phyloP scores from a whole-genome alignment of 2,329 filamentous ascomycete species.

The Aureobasidium musti region DNA sequence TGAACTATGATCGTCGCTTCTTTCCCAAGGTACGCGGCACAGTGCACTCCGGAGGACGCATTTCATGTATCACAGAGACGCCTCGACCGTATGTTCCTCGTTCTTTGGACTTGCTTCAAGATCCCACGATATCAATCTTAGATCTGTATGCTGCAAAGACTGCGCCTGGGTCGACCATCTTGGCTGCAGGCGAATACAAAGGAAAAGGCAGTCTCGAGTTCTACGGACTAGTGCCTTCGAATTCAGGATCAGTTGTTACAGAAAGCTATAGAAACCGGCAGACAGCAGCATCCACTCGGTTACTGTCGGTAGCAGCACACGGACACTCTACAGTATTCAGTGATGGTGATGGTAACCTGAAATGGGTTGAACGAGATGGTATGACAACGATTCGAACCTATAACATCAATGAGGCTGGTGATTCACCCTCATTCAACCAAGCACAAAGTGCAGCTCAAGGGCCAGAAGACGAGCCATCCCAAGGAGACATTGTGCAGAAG shows the following conservation, averaged over 20 bases:
- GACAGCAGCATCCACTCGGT: conserved; percentile 75
- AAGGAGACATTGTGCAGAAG: conserved; percentile 76
- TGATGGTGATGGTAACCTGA: conserved; percentile 79
- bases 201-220: conserved; percentile 86
- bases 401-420: conserved; percentile 55
- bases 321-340: conserved; percentile 80
- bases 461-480: conserved; percentile 36
- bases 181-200: conserved; percentile 88
- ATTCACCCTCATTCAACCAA: conserved; percentile 28
- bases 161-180: conserved; percentile 63
- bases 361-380: conserved; percentile 89
- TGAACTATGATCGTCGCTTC: conserved; percentile 84
- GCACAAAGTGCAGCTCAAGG: conserved; percentile 30
- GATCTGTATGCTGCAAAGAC: conserved; percentile 58
- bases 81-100: conserved; percentile 67
- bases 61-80: conserved; percentile 71
- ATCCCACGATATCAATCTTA: conserved; percentile 52
- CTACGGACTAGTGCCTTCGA: conserved; percentile 62
- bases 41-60: conserved; percentile 78
- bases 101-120: conserved; percentile 60
- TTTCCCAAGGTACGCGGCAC: conserved; percentile 77
- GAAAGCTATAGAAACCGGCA: conserved; percentile 71
- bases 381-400: conserved; percentile 56
- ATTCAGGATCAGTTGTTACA: conserved; percentile 33
- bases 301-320: conserved; percentile 79